Conservation (phyloP, 2,329 filamentous ascomycete genomes). For the Colletotrichum cordylinicola region DNA sequence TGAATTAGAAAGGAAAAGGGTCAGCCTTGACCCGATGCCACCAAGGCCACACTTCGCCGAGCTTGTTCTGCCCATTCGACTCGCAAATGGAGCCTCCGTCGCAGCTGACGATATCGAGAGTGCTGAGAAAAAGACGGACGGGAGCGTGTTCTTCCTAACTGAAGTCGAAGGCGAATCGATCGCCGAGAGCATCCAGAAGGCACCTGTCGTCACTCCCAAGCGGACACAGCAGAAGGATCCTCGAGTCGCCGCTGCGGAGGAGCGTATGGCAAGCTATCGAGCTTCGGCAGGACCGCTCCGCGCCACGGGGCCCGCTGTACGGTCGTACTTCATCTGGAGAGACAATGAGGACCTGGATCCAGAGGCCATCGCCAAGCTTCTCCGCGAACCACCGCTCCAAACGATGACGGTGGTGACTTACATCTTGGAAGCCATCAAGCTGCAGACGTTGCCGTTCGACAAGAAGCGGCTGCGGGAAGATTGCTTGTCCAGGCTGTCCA, state of each 20-base stretch:
- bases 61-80: constrained; percentile 65
- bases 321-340: constrained; percentile 71
- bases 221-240: constrained; percentile 37
- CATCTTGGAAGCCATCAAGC: constrained; percentile 60
- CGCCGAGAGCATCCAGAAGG: constrained; percentile 16
- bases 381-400: constrained; percentile 67
- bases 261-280: constrained; percentile 41
- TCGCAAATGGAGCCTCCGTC: constrained; percentile 47
- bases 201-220: neutral
- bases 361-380: constrained; percentile 54
- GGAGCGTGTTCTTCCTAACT: constrained; percentile 30
- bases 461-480: constrained; percentile 48
- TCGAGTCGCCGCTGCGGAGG: constrained; percentile 49
- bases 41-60: constrained; percentile 75
- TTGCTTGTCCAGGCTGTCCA: constrained; percentile 43
- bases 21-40: constrained; percentile 71
- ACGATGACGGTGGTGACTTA: constrained; percentile 62
- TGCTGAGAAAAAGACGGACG: constrained; percentile 25
- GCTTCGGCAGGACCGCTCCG: constrained; percentile 28
- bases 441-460: constrained; percentile 57
- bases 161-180: constrained; percentile 20
- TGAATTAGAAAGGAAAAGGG: constrained; percentile 71
- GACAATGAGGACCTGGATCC: constrained; percentile 53
- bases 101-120: constrained; percentile 36
- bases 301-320: constrained; percentile 40